Evolutionary conservation across 805 yeast genomes (phyloP).

Genomic region (Metschnikowia reukaufii): DNA sequence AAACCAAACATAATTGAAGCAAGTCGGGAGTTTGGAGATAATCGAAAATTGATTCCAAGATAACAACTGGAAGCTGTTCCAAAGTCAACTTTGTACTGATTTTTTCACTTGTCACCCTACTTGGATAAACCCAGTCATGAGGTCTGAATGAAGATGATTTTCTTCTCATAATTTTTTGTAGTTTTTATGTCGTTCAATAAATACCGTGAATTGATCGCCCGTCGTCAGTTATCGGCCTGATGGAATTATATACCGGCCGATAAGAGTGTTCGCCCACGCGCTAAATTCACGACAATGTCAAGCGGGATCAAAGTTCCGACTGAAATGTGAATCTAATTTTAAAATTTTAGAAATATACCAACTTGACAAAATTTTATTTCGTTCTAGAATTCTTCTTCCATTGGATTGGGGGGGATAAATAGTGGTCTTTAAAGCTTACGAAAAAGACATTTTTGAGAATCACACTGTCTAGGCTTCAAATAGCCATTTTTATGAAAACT

Average conservation of each 20-base stretch:
- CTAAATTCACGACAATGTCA: neutral
- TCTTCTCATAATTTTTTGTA: constrained; percentile 1
- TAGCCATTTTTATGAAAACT: too few relatives aligned
- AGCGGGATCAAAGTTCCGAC: neutral
- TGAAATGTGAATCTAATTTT: too few relatives aligned
- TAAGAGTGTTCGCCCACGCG: neutral
- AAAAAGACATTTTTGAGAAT: too few relatives aligned
- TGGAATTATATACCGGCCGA: constrained; percentile 5
- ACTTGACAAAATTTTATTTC: too few relatives aligned
- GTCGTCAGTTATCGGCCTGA: too few relatives aligned
- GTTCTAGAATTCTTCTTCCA: too few relatives aligned
- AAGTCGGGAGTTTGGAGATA: constrained; percentile 24
- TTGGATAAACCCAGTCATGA: constrained; percentile 14
- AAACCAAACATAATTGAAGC: constrained; percentile 22
- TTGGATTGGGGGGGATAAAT: too few relatives aligned
- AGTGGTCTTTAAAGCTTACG: too few relatives aligned
- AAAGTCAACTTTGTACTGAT: constrained; percentile 7
- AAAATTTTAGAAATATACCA: too few relatives aligned
- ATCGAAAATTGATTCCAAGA: constrained; percentile 22
- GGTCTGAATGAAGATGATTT: constrained; percentile 16
- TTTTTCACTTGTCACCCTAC: neutral
- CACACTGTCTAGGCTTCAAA: too few relatives aligned
- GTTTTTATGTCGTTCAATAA: neutral
- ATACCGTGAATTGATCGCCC: too few relatives aligned
- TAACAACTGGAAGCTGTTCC: constrained; percentile 24